Base-by-base conservation (phyloP, 2,329 filamentous ascomycete genomes). In the Talaromyces marneffei region DNA sequence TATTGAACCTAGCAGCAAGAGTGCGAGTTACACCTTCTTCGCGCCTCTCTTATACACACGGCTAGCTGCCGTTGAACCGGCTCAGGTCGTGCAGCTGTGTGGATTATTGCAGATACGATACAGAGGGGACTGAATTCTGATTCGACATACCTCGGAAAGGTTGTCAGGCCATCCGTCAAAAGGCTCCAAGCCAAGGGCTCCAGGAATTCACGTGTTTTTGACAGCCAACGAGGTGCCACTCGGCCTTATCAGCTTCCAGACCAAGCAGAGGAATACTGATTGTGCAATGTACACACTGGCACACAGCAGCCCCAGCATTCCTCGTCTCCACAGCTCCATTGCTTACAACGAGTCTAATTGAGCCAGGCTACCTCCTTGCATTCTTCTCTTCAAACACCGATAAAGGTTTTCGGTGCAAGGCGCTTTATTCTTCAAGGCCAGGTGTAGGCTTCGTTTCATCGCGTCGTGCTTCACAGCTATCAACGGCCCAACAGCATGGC, bases 291-390 rank as follows among this genome's bases (percentile, higher is more conserved):
- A n/a, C n/a, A n/a, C n/a, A n/a, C n/a, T n/a, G n/a, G n/a, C 27
- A 31, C 25, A 35, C 7, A 52, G 2, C 33, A 33, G 46, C 48
- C 29, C n/a, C 29, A 35, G 48, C 42, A 50, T 50, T 58, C 55
- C 50, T 48, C 27, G 12, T 16, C 37, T 37, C 29, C 20, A 29
- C 55, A 16, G 40, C 18, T 37, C 55, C 18, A 35, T 57, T 10
- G 31, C 42, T 5, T 25, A 48, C 54, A 31, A 39, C 37, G 14
- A 44, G 33, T 27, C 35, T 53, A 35, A 40, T 18, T 16, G 8
- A 29, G 37, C 53, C 53, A 40, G 42, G 37, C 33, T 16, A 16
- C 23, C 56, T 50, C 56, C 40, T 46, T 58, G 23, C 56, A 58
- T 58, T 50, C 42, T 48, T 37, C 29, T 52, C 18, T 14, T 18